Evolutionary conservation across 192 early-diverging fungal genomes (phyloP).

Genomic region (Linnemannia hyalina): DNA sequence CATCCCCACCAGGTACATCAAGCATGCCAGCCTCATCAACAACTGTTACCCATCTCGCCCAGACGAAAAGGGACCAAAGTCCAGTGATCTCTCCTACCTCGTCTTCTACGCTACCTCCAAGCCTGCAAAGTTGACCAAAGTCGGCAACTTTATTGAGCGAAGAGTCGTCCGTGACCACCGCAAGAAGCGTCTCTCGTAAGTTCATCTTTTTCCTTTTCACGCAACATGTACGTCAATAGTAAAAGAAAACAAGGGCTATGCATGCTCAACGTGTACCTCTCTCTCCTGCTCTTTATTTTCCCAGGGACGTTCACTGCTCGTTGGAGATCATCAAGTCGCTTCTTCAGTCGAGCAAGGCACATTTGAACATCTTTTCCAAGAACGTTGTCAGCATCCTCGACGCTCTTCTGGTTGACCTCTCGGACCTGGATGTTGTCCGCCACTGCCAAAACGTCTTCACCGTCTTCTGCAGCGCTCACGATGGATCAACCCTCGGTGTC

Average conservation of each 20-base stretch:
- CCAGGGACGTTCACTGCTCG: conserved; percentile 72
- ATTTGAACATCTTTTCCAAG: conserved; percentile 88
- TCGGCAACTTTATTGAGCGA: conserved; percentile 85
- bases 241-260: neutral
- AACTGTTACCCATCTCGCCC: conserved; percentile 77
- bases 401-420: conserved; percentile 38
- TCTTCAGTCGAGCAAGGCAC: conserved; percentile 75
- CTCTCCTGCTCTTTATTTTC: conserved; percentile 4
- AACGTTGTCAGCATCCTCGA: conserved; percentile 81
- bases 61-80: conserved; percentile 78
- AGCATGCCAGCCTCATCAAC: conserved; percentile 84
- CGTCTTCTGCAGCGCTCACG: conserved; percentile 83
- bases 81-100: conserved; percentile 87
- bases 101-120: conserved; percentile 90
- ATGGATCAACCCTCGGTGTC: conserved; percentile 77
- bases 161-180: conserved; percentile 74
- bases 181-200: conserved; percentile 72
- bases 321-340: conserved; percentile 83
- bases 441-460: conserved; percentile 57
- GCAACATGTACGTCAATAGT: neutral
- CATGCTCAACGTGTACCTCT: neutral
- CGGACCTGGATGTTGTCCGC: conserved; percentile 43
- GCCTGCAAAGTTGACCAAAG: conserved; percentile 92
- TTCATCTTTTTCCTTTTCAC: neutral
- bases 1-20: conserved; percentile 70